Conservation (phyloP, 2,329 filamentous ascomycete genomes). For the Penicillium sp. region DNA sequence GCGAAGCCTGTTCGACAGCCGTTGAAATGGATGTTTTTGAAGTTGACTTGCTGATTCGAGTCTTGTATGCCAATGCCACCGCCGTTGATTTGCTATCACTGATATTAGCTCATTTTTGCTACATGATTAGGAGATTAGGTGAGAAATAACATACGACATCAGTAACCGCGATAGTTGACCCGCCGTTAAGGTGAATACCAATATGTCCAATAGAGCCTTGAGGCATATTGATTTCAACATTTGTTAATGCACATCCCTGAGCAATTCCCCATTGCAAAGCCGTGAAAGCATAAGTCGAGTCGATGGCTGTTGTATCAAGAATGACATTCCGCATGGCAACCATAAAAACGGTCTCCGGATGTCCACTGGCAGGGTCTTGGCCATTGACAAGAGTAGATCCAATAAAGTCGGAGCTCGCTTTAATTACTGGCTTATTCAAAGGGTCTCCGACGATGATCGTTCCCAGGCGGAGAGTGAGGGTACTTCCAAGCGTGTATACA, state of each 20-base stretch:
- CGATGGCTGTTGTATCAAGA: slow-evolving; percentile 32
- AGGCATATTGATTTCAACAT: slow-evolving; percentile 37
- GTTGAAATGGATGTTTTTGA: slow-evolving; percentile 53
- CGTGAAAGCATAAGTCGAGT: slow-evolving; percentile 24
- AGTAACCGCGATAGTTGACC: slow-evolving; percentile 14
- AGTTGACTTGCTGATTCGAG: slow-evolving; percentile 31
- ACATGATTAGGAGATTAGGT: neutral
- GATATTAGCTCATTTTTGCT: neutral
- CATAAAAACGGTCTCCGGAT: slow-evolving; percentile 32
- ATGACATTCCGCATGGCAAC: slow-evolving; percentile 37
- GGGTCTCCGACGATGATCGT: slow-evolving; percentile 39
- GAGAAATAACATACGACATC: slow-evolving; percentile 22
- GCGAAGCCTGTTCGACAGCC: slow-evolving; percentile 56
- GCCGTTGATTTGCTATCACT: slow-evolving; percentile 20
- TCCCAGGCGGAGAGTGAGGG: slow-evolving; percentile 27
- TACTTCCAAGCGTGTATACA: slow-evolving; percentile 23
- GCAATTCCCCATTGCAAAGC: slow-evolving; percentile 38
- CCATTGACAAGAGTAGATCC: slow-evolving; percentile 56
- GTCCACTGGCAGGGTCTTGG: slow-evolving; percentile 27
- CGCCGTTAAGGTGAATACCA: slow-evolving; percentile 26
- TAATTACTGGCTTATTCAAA: slow-evolving; percentile 46
- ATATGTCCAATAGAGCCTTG: slow-evolving; percentile 27
- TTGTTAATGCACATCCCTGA: slow-evolving; percentile 37
- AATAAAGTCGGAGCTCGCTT: slow-evolving; percentile 49
- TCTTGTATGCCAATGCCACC: slow-evolving; percentile 29